Conservation (phyloP, 495 filamentous ascomycete species). For the Lichina pygmaea region DNA sequence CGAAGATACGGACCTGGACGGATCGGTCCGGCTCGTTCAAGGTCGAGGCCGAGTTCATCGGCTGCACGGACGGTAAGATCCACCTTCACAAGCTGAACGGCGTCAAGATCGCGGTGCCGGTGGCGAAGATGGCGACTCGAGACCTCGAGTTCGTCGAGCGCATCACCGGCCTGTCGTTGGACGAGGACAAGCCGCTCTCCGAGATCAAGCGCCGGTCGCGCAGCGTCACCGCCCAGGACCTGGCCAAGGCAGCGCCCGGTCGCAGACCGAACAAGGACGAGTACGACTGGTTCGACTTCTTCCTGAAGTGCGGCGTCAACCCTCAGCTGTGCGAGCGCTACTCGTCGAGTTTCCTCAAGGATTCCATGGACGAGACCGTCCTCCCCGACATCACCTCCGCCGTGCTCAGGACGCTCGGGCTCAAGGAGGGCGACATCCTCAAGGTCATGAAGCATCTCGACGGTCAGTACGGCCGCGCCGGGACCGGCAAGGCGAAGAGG, state of each 20-base stretch:
- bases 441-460: conserved; percentile 82
- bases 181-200: conserved; percentile 86
- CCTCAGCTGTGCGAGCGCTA: conserved; percentile 86
- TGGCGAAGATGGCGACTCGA: conserved; percentile 80
- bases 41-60: conserved; percentile 91
- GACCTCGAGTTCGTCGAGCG: conserved; percentile 89
- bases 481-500: conserved; percentile 26
- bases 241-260: conserved; percentile 9
- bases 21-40: conserved; percentile 88
- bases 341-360: conserved; percentile 57
- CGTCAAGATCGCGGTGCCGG: conserved; percentile 90
- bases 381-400: conserved; percentile 64
- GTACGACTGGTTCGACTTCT: conserved; percentile 99
- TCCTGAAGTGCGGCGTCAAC: conserved; percentile 71
- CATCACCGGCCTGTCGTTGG: conserved; percentile 60
- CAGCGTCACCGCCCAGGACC: conserved; percentile 4
- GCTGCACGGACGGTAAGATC: conserved; percentile 81
- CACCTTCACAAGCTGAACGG: conserved; percentile 95
- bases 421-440: conserved; percentile 90
- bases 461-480: conserved; percentile 41
- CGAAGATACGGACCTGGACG: conserved; percentile 74
- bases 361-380: conserved; percentile 87
- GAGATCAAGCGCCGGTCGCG: conserved; percentile 28
- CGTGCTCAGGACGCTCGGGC: conserved; percentile 56
- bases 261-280: conserved; percentile 26